A percentile compares a stretch with the other conserved stretches of the same genome.
Conservation (phyloP, 139 green algal species). For the Protoeuglena noctilucae region DNA sequence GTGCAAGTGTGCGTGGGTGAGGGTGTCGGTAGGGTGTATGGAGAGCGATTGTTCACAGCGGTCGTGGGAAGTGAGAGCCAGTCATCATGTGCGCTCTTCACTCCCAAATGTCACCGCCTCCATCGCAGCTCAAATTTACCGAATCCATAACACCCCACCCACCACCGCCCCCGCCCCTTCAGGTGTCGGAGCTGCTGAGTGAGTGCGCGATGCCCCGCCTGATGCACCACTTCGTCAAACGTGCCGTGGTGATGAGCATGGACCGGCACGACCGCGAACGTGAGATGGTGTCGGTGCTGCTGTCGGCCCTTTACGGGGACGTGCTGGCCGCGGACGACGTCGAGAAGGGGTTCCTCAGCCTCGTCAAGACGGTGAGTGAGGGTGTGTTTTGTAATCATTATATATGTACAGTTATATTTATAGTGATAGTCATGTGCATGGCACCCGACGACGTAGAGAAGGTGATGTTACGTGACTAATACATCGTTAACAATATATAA, state of each 20-base stretch:
- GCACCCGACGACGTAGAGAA: constrained; percentile 67
- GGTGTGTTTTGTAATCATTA: not conserved
- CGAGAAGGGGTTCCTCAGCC: constrained; percentile 40
- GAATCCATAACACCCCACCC: not conserved
- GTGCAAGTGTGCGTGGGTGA: too few species aligned
- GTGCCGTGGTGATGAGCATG: constrained; percentile 44
- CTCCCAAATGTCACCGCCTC: too few species aligned
- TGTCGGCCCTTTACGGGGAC: constrained; percentile 69
- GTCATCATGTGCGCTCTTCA: too few species aligned
- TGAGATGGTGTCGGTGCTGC: constrained; percentile 72
- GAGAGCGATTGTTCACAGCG: too few species aligned
- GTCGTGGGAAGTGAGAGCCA: too few species aligned
- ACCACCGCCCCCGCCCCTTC: not conserved
- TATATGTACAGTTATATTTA: too few species aligned
- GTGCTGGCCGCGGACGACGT: constrained; percentile 28
- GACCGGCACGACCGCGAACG: constrained; percentile 76
- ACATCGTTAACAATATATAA: not conserved
- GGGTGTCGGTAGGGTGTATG: too few species aligned
- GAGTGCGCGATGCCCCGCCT: not conserved
- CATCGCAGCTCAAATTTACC: too few species aligned
- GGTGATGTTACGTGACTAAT: constrained; percentile 19
- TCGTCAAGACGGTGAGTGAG: too few species aligned
- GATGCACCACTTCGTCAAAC: constrained; percentile 84
- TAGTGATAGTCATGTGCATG: constrained; percentile 55
- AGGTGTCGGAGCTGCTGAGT: not conserved